phyloP scores from a whole-genome alignment of 2,329 filamentous ascomycete genomes.

The Echinosphaeria canescens region DNA sequence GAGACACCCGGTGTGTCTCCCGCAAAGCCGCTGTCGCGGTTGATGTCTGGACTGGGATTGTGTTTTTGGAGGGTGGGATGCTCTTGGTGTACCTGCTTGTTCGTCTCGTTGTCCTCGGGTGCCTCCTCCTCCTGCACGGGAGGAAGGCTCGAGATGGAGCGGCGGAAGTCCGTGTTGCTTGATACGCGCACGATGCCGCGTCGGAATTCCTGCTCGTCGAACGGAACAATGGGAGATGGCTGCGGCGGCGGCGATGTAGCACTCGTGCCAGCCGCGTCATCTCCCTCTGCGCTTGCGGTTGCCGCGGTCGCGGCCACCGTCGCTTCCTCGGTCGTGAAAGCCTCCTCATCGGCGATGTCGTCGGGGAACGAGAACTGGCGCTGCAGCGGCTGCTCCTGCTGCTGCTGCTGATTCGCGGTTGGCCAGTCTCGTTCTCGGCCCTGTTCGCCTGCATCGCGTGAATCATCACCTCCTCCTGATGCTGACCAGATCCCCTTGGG shows the following conservation, averaged over 20 bases:
- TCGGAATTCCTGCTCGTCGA: slow-evolving; percentile 2
- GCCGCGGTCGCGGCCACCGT: slow-evolving; percentile 1
- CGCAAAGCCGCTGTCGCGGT: slow-evolving; percentile 26
- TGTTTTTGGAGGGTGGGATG: too few relatives aligned
- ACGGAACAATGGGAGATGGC: slow-evolving; percentile 2
- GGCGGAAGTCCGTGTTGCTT: slow-evolving; percentile 16
- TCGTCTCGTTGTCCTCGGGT: slow-evolving; percentile 17
- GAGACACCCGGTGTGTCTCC: slow-evolving; percentile 21
- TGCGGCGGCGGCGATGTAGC: too few relatives aligned
- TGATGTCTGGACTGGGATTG: slow-evolving; percentile 14
- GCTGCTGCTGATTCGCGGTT: slow-evolving; percentile 4
- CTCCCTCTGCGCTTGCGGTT: too few relatives aligned
- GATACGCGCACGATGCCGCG: slow-evolving; percentile 6
- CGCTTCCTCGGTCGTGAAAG: slow-evolving; percentile 5
- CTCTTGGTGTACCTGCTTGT: too few relatives aligned
- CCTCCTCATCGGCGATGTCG: slow-evolving; percentile 9
- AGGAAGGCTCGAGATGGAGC: slow-evolving; percentile 21
- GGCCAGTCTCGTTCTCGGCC: slow-evolving; percentile 4
- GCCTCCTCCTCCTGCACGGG: slow-evolving; percentile 27
- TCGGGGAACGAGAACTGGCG: slow-evolving; percentile 9
- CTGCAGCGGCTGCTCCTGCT: slow-evolving; percentile 4
- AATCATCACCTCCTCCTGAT: too few relatives aligned
- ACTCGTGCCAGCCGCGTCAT: too few relatives aligned
- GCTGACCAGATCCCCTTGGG: too few relatives aligned
- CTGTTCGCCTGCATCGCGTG: slow-evolving; percentile 2